Evolutionary conservation across 768 basidiomycete species (phyloP).

Genomic region (Pseudohyphozyma bogoriensis): DNA sequence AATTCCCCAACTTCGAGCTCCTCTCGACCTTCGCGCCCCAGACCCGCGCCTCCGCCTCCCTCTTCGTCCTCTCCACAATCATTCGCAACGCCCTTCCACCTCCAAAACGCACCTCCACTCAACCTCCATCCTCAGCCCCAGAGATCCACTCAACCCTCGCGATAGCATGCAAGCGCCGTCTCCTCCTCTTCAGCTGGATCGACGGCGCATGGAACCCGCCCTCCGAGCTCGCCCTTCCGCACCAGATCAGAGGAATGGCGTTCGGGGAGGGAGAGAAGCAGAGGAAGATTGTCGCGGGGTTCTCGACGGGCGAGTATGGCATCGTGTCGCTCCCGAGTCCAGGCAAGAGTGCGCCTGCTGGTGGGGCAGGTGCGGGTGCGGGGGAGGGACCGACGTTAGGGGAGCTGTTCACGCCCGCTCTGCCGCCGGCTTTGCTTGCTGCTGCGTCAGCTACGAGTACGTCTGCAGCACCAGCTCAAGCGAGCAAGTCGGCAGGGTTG

Average conservation of each 20-base stretch:
- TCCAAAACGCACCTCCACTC: background rate
- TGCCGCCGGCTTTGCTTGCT: background rate
- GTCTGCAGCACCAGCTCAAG: background rate
- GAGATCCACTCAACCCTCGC: slow-evolving; percentile 63
- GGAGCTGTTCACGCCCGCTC: slow-evolving; percentile 19
- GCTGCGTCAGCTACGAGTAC: background rate
- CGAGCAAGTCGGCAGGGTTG: background rate
- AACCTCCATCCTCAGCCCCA: slow-evolving; percentile 37
- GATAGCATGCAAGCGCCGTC: slow-evolving; percentile 74
- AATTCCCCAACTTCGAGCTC: slow-evolving; percentile 61
- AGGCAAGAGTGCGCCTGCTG: slow-evolving; percentile 40
- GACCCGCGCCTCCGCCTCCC: slow-evolving; percentile 62
- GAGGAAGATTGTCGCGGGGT: slow-evolving; percentile 60
- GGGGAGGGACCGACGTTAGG: slow-evolving; percentile 43
- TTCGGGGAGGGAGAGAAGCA: slow-evolving; percentile 48
- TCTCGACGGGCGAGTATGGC: slow-evolving; percentile 66
- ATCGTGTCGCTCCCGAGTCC: slow-evolving; percentile 50
- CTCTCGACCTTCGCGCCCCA: slow-evolving; percentile 49
- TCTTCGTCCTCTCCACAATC: slow-evolving; percentile 63
- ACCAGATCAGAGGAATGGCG: slow-evolving; percentile 75
- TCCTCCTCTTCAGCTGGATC: slow-evolving; percentile 75
- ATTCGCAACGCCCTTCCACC: slow-evolving; percentile 43
- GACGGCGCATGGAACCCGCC: slow-evolving; percentile 60
- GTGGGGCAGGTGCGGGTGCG: background rate
- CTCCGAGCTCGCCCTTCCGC: slow-evolving; percentile 66